Conservation (phyloP, 495 filamentous ascomycete genomes). For the Aspergillus nanangensis region DNA sequence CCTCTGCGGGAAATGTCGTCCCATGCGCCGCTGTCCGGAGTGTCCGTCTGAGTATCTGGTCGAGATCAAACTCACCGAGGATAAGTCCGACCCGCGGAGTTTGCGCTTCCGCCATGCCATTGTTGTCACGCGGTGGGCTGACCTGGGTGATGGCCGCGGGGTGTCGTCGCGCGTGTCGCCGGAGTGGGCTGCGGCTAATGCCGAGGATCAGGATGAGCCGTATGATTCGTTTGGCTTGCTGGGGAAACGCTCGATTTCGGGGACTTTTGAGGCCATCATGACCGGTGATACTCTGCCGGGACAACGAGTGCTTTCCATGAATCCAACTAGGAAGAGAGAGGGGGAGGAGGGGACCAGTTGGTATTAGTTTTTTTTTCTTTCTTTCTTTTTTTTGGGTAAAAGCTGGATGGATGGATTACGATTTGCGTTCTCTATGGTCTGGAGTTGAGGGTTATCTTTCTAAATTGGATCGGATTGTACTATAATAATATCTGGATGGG, state of each 20-base stretch:
- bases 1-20: constrained; percentile 50
- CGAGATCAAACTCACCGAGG: constrained; percentile 52
- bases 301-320: constrained; percentile 51
- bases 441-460: not conserved
- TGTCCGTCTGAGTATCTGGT: constrained; percentile 59
- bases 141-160: constrained; percentile 46
- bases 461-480: not conserved
- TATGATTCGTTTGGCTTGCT: constrained; percentile 51
- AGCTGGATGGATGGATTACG: not conserved
- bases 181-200: constrained; percentile 51
- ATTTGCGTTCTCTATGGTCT: not conserved
- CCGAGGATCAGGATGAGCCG: constrained; percentile 20
- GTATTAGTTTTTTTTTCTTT: constrained; percentile 34
- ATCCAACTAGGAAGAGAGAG: constrained; percentile 43
- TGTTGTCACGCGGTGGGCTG: constrained; percentile 56
- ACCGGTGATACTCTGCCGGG: constrained; percentile 51
- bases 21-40: constrained; percentile 53
- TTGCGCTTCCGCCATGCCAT: constrained; percentile 51
- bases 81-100: constrained; percentile 21
- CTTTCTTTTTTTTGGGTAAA: not conserved
- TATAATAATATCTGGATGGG: too few species aligned
- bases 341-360: constrained; percentile 45
- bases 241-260: constrained; percentile 47
- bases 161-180: constrained; percentile 26
- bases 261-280: constrained; percentile 52